A percentile compares a stretch with the other conserved stretches of the same genome.
Conservation (phyloP, 1,284 basidiomycete species). For the Calocybe gambosa region DNA sequence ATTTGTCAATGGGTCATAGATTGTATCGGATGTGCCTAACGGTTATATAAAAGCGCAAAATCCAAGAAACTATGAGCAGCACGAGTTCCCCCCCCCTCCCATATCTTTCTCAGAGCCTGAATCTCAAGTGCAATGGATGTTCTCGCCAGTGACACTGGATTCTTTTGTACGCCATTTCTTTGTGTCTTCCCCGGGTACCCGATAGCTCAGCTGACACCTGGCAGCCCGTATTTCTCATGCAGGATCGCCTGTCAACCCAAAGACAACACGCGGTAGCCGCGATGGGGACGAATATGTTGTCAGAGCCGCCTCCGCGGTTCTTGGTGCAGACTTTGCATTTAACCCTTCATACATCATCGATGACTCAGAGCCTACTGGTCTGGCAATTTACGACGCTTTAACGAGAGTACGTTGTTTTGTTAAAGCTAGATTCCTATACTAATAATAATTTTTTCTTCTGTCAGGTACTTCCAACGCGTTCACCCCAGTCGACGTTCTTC, state of each 20-base stretch:
- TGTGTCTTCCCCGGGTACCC: not conserved
- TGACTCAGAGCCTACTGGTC: slow-evolving; percentile 10
- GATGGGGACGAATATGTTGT: slow-evolving; percentile 7
- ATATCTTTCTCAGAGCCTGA: slow-evolving; percentile 6
- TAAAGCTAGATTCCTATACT: not conserved
- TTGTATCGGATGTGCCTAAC: slow-evolving; percentile 3
- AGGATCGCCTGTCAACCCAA: not conserved
- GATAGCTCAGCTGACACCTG: slow-evolving; percentile 1
- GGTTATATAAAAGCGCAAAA: slow-evolving; percentile 5
- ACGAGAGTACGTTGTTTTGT: slow-evolving; percentile 12
- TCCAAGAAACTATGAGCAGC: not conserved
- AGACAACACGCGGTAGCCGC: not conserved
- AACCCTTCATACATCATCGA: slow-evolving; percentile 2
- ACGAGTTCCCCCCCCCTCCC: not conserved
- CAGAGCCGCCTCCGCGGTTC: slow-evolving; percentile 8
- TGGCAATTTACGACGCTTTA: slow-evolving; percentile 15
- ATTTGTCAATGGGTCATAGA: slow-evolving; percentile 1
- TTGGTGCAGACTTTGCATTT: slow-evolving; percentile 15
- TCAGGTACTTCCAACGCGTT: slow-evolving; percentile 14
- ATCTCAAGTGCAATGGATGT: slow-evolving; percentile 12
- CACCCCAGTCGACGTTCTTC: slow-evolving; percentile 19
- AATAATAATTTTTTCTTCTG: not conserved
- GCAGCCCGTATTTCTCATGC: slow-evolving; percentile 2
- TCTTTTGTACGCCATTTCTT: slow-evolving; percentile 12
- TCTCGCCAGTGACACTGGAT: slow-evolving; percentile 12